Base-by-base conservation (phyloP, 192 early-diverging fungal species). In the Entomortierella parvispora region DNA sequence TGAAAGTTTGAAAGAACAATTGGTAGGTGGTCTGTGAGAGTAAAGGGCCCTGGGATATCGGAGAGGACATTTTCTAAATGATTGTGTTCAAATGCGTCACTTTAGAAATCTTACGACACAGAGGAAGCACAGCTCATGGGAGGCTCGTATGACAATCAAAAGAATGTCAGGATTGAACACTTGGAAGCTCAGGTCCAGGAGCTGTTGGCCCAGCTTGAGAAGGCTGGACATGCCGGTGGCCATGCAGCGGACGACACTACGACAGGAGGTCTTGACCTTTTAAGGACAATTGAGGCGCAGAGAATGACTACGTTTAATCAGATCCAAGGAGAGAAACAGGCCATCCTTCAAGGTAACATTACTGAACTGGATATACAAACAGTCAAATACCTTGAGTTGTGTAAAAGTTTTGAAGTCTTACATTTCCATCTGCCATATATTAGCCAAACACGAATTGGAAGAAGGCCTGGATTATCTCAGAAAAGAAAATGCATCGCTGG, bases 121-220 rank as follows among this genome's bases (percentile, higher is more conserved):
- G 89, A 88, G 56, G 84, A 88, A 53, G 62, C 53, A 0, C 66
- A 65, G 14, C 62, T 80, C 28, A 85, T 87, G 86, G 63, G 68
- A 3, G 87, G 79, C 11, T 80, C 79, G 29, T 89, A 90, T 52
- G 89, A 92, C 58, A 60, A 43, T 18, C 81, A 80, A 48, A 90
- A 92, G 71, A 75, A 86, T 6, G 52, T 81, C 51, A 86, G 89
- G 22, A 89, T 93, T 33, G 58, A 52, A 11, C 81, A 89, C 46
- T 75, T 93, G 53, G 91, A 95, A 71, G 63, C 42, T 33, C 78
- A 92, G 12, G 72, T 93, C 18, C 84, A 88, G 47, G 85, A 88
- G 60, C 88, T 84, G 68, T 82, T 84, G 56, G 47, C 60, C 9
- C 81, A 82, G 62, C 37, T 83, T 12, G 67, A 81, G 14, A 23